Percentiles rank a stretch among this genome's conserved stretches.
These are phyloP conservation scores for Thermothielavioides terrestris DNA, from an alignment of 495 filamentous ascomycete species.

Conservation along the genomic window DNA sequence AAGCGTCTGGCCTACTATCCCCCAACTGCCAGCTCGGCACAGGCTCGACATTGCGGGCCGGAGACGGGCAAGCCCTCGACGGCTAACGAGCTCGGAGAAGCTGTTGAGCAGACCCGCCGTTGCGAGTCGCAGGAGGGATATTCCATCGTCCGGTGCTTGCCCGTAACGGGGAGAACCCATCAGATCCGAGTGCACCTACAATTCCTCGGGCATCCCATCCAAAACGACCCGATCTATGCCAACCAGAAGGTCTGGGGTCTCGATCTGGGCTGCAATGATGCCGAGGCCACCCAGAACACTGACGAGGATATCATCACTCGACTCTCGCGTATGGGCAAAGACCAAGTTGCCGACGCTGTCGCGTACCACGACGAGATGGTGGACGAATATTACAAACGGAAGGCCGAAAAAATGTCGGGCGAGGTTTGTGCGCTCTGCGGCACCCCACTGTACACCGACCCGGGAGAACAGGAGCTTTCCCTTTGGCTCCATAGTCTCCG, in stretches of 20 bases:
- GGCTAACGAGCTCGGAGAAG: conserved; percentile 2
- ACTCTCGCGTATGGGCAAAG: conserved; percentile 84
- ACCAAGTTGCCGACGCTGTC: conserved; percentile 80
- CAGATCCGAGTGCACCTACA: conserved; percentile 94
- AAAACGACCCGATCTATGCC: conserved; percentile 95
- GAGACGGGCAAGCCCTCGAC: conserved; percentile 14
- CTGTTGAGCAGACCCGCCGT: conserved; percentile 12
- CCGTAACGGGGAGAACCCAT: conserved; percentile 88
- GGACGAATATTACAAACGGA: conserved; percentile 71
- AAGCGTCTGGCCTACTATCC: conserved; percentile 82
- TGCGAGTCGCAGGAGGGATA: conserved; percentile 53
- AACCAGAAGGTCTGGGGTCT: conserved; percentile 87
- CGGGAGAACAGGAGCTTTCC: conserved; percentile 77
- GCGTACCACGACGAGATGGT: conserved; percentile 92
- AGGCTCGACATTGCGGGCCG: conserved; percentile 1
- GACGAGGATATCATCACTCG: conserved; percentile 86
- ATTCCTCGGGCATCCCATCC: conserved; percentile 87
- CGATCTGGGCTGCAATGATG: conserved; percentile 62
- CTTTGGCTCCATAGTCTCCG: conserved; percentile 87
- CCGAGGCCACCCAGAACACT: conserved; percentile 51
- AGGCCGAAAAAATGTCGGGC: conserved; percentile 88
- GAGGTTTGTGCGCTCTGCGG: conserved; percentile 69
- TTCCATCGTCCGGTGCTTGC: conserved; percentile 89
- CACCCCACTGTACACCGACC: conserved; percentile 87
- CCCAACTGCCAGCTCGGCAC: conserved; percentile 18